Evolutionary conservation across 2,329 filamentous ascomycete species (phyloP).

Genomic region (Apiospora rasikravindrae): DNA sequence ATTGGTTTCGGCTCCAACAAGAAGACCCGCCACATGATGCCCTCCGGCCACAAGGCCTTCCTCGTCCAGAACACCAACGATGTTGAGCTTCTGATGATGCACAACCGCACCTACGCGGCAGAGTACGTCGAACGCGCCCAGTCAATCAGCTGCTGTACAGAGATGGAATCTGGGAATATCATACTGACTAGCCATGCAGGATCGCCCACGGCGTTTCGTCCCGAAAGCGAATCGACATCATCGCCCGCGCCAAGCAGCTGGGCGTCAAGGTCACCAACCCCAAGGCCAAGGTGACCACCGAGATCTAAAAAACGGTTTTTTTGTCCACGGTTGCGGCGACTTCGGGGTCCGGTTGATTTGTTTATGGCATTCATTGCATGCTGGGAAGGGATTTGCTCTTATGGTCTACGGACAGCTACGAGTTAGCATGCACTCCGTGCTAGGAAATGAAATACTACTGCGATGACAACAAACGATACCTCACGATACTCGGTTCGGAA

Average conservation of each 20-base stretch:
- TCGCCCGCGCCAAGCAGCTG: conserved; percentile 95
- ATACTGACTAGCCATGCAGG: conserved; percentile 61
- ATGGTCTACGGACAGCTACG: conserved; percentile 17
- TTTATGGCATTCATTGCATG: conserved; percentile 16
- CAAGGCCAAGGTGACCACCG: conserved; percentile 98
- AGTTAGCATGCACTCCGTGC: conserved; percentile 18
- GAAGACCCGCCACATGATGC: conserved; percentile 99
- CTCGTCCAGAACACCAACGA: conserved; percentile 96
- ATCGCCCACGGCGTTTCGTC: conserved; percentile 98
- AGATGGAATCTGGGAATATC: neutral
- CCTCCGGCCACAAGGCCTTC: conserved; percentile 99
- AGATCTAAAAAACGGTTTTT: conserved; percentile 63
- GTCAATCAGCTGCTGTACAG: neutral
- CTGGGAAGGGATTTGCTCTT: conserved; percentile 5
- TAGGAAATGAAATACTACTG: conserved; percentile 20
- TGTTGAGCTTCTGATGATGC: conserved; percentile 98
- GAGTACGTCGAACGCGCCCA: conserved; percentile 73
- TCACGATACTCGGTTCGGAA: conserved; percentile 5
- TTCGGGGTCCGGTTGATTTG: conserved; percentile 19
- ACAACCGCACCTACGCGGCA: conserved; percentile 98
- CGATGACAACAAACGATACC: conserved; percentile 17
- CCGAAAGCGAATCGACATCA: conserved; percentile 98
- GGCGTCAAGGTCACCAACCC: conserved; percentile 99
- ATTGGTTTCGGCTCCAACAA: conserved; percentile 99
- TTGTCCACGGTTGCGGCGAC: conserved; percentile 15